Conservation (phyloP, 768 basidiomycete genomes). For the Suillus variegatus region DNA sequence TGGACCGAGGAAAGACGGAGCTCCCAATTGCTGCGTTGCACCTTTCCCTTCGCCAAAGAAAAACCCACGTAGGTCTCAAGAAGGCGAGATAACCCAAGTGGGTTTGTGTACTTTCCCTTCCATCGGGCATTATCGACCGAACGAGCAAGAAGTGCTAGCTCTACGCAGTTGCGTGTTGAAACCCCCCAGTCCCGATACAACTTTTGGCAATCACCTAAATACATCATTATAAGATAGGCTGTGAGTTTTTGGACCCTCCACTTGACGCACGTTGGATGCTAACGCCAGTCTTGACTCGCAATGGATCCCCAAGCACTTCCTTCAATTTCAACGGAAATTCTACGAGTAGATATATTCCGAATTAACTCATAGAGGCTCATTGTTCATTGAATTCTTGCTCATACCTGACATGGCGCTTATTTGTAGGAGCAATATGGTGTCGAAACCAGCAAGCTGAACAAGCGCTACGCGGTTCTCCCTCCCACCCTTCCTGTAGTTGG, state of each 20-base stretch:
- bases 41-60: slow-evolving; percentile 56
- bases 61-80: slow-evolving; percentile 60
- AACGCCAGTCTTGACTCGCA: slow-evolving; percentile 69
- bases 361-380: background rate
- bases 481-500: slow-evolving; percentile 52
- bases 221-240: slow-evolving; percentile 8
- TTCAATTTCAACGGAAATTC: slow-evolving; percentile 56
- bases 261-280: slow-evolving; percentile 61
- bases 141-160: slow-evolving; percentile 68
- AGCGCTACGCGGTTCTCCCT: slow-evolving; percentile 70
- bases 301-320: slow-evolving; percentile 51
- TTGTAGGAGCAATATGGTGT: slow-evolving; percentile 64
- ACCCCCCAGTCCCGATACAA: slow-evolving; percentile 49
- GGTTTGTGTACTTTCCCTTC: slow-evolving; percentile 66
- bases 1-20: slow-evolving; percentile 43
- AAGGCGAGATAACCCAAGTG: slow-evolving; percentile 66
- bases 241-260: background rate
- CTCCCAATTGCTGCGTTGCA: slow-evolving; percentile 76
- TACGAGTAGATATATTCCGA: slow-evolving; percentile 27
- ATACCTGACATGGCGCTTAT: slow-evolving; percentile 57
- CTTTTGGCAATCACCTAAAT: slow-evolving; percentile 67
- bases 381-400: slow-evolving; percentile 3
- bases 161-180: slow-evolving; percentile 55
- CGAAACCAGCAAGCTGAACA: slow-evolving; percentile 64
- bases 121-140: slow-evolving; percentile 70